Base-by-base conservation (phyloP, 2,329 filamentous ascomycete species). In the Diaporthe citrichinensis region DNA sequence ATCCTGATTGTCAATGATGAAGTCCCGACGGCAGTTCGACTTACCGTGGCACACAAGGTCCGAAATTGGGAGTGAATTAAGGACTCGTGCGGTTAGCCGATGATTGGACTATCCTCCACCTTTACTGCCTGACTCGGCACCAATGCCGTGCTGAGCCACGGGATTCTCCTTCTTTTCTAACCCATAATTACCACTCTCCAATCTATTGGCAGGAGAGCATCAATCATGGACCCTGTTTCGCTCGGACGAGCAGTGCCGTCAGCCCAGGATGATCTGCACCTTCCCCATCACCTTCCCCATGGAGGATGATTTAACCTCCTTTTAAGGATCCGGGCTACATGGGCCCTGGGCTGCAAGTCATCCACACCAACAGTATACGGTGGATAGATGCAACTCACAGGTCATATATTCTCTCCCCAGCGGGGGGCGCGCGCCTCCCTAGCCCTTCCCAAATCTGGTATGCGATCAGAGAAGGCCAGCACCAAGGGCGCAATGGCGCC, bases 201-300 rank as follows among this genome's bases (percentile, higher is more conserved):
- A 36, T 58, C 36, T 61, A 41, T n/a, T 28, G 39, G 17, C 25
- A 65, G 41, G 12, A 36, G 9, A 15, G 17, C 10, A 15, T 5
- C 44, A 17, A 8, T 34, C 10, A 12, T 51, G n/a, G 59, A 15
- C 39, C 59, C 14, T 44, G 2, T 61, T 61, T 12, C 23, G 20
- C 20, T 67, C 28, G 61, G 20, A 49, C 28, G 41, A 51, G 28
- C 28, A 31, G 28, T 34, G 10, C 9, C 25, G 17, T 46, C 61
- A 46, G 28, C 41, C 59, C 25, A 65, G 41, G 28, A 34, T 12
- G 28, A 46, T n/a, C 61, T 34, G 15, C 39, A 12, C 25, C 41
- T 65, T 49, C 61, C 25, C 41, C 61, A 67, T n/a, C 39, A 12
- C 25, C 41, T 65, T 49, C 61, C 25, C 41, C 61, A 67, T 46